Conservation (phyloP, 805 yeast genomes). For the Yarrowia porcina region DNA sequence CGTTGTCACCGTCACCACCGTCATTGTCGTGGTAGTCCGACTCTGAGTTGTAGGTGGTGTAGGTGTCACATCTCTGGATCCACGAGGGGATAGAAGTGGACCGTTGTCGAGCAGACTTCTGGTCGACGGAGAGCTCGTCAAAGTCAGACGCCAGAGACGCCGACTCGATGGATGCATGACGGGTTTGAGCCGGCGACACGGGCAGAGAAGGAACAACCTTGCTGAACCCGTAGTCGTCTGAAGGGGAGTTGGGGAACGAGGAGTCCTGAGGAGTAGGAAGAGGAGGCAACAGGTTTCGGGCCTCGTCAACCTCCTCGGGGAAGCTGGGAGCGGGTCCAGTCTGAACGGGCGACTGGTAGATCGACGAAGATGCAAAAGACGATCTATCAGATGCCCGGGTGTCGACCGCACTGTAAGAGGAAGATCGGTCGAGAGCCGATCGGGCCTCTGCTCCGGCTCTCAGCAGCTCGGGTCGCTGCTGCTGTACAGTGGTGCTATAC, state of each 20-base stretch:
- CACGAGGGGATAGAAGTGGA: conserved; percentile 15
- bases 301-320: conserved; percentile 22
- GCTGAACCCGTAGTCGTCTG: conserved; percentile 10
- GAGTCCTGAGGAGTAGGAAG: conserved; percentile 10
- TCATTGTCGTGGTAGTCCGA: conserved; percentile 11
- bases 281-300: conserved; percentile 22
- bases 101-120: background rate
- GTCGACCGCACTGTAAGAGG: conserved; percentile 3
- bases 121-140: conserved; percentile 9
- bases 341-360: conserved; percentile 16
- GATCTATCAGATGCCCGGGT: conserved; percentile 4
- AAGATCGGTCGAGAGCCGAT: background rate
- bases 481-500: background rate
- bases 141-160: conserved; percentile 19
- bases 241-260: conserved; percentile 14
- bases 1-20: background rate
- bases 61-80: conserved; percentile 18
- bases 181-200: conserved; percentile 9
- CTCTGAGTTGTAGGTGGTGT: conserved; percentile 13
- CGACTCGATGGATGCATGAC: conserved; percentile 9
- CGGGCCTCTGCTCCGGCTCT: background rate
- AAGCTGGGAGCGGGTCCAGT: background rate
- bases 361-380: conserved; percentile 15
- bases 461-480: background rate
- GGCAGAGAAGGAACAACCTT: background rate